Evolutionary conservation across 108 stramenopile species (phyloP), one percentile per base, ranked within the genome.

Genomic region (Nannochloropsis gaditana): DNA sequence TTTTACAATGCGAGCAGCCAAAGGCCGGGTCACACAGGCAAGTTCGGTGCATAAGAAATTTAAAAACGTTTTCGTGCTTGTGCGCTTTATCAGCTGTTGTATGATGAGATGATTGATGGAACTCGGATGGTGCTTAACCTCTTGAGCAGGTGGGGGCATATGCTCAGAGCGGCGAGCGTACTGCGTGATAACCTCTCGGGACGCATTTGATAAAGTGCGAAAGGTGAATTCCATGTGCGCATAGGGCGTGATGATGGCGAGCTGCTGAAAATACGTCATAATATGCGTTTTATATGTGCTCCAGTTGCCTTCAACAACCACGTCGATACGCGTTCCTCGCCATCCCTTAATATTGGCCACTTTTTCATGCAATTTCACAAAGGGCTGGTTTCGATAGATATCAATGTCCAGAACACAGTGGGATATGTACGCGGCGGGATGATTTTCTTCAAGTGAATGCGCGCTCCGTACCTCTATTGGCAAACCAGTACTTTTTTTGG

Each of bases 181-280:
- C 21, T 80, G 43, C 15, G 85, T 45, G 21, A n/a, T 43, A 42
- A 87, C 86, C 41, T 79, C 80, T 10, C 89, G 85, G 42, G 44
- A 82, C 11, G 86, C 41, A 17, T 86, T 86, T 21, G 86, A 86
- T 21, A 86, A 84, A 73, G 45, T 79, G 81, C 93, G 50, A 50
- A 90, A 98, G 5, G 85, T 80, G 89, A 98, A 87, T 45, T 90
- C 87, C 81, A 98, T 89, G 21, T 92, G 84, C 5, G 96, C 96
- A 86, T 98, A 98, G 21, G 97, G 97, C 41, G 97, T 98, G 84
- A 98, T 96, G 89, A 98, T 95, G 47, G 97, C 97, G 41, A 98
- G 92, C 87, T 97, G 96, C 83, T 95, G 95, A 43, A 98, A 83
- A 86, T 98, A 98, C 85, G 94, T 93, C 45, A 96, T 92, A 45